These are phyloP conservation scores for Hysterangium stoloniferum DNA, from an alignment of 768 basidiomycete species.

Conservation along the genomic window DNA sequence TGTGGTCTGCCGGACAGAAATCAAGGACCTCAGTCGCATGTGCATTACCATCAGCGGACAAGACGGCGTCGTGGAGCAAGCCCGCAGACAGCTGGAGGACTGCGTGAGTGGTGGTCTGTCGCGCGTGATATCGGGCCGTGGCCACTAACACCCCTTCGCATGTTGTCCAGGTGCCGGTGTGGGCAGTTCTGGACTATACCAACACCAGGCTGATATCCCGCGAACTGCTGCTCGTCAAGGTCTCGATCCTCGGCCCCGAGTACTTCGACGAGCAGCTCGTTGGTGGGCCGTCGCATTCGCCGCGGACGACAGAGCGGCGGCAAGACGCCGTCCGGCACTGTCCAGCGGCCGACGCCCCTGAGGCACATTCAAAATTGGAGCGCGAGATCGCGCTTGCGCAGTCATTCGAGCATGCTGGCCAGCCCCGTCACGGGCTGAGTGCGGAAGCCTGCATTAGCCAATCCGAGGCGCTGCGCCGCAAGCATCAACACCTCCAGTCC, in stretches of 20 bases:
- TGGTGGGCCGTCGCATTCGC: slow-evolving; percentile 79
- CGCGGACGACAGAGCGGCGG: slow-evolving; percentile 34
- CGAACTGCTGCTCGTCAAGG: slow-evolving; percentile 90
- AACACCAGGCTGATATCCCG: slow-evolving; percentile 85
- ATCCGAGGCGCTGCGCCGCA: slow-evolving; percentile 80
- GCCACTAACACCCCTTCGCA: not conserved
- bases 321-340: slow-evolving; percentile 10
- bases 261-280: slow-evolving; percentile 88
- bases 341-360: not conserved
- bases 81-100: slow-evolving; percentile 91
- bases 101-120: slow-evolving; percentile 49
- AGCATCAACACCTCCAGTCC: slow-evolving; percentile 86
- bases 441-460: slow-evolving; percentile 44
- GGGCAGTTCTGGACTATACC: slow-evolving; percentile 98
- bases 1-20: slow-evolving; percentile 96
- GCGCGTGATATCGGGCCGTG: not conserved
- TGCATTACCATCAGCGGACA: slow-evolving; percentile 95
- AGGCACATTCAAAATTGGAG: slow-evolving; percentile 42
- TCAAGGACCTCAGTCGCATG: slow-evolving; percentile 95
- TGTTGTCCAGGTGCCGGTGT: slow-evolving; percentile 79
- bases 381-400: slow-evolving; percentile 69
- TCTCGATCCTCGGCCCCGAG: slow-evolving; percentile 95
- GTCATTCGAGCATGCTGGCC: slow-evolving; percentile 54
- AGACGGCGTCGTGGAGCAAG: slow-evolving; percentile 97
- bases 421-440: slow-evolving; percentile 26